Evolutionary conservation across 192 early-diverging fungal species (phyloP).

Genomic region (Mortierella claussenii): DNA sequence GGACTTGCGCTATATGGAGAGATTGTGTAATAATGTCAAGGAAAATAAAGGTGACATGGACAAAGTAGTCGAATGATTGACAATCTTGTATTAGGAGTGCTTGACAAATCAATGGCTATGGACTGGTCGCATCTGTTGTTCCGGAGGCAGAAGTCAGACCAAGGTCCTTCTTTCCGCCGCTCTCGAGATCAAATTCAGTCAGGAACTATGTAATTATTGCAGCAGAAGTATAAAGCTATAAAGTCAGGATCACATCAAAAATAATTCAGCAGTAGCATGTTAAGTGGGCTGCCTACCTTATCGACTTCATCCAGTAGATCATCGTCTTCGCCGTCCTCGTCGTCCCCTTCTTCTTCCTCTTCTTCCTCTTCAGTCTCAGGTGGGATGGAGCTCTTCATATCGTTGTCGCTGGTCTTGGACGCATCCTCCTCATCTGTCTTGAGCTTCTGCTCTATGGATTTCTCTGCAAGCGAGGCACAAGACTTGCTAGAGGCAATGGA

Average conservation of each 20-base stretch:
- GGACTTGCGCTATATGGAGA: conserved; percentile 53
- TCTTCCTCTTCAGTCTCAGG: background rate
- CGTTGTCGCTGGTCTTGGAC: background rate
- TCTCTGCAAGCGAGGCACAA: background rate
- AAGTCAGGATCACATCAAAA: background rate
- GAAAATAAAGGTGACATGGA: too few relatives aligned
- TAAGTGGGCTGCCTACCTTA: conserved; percentile 17
- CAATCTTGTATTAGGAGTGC: too few relatives aligned
- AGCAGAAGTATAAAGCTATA: background rate
- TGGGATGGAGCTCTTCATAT: conserved; percentile 1
- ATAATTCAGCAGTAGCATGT: background rate
- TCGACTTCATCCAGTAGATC: conserved; percentile 60
- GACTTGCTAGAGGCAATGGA: background rate
- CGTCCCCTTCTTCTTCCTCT: conserved; percentile 24
- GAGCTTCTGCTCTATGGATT: conserved; percentile 44
- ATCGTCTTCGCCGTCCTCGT: conserved; percentile 39
- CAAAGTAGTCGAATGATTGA: too few relatives aligned
- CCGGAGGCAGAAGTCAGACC: conserved; percentile 23
- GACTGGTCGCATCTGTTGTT: conserved; percentile 1
- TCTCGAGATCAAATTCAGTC: conserved; percentile 49
- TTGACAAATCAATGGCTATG: too few relatives aligned
- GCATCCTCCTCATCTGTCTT: conserved; percentile 4
- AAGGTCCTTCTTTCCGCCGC: conserved; percentile 40
- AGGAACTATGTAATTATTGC: conserved; percentile 12
- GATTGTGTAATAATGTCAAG: conserved; percentile 29